Base-by-base conservation (phyloP, 352 stramenopile genomes). In the Phytopythium cucurbitacearum region DNA sequence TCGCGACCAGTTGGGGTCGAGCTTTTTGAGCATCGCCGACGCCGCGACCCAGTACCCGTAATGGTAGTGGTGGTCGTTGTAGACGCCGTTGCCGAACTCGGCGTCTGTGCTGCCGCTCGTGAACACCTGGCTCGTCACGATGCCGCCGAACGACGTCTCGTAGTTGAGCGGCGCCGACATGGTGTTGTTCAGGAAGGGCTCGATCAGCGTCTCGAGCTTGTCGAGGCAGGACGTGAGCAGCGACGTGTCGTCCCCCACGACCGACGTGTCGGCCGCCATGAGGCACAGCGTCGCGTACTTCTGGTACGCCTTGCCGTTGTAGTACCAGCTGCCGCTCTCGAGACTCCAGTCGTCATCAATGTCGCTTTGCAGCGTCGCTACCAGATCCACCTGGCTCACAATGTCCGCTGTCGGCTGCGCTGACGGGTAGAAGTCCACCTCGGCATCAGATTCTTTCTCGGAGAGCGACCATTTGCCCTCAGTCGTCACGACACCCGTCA, bases 11-110 rank as follows among this genome's bases (percentile, higher is more conserved):
- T 42, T 70, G 5, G 73, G 77, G 40, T 85, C 65, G 4, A 85
- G 53, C 38, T 80, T 71, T 38, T 68, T 72, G 3, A 80, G 41
- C 33, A 87, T 85, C 11, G 76, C 76, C 0, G 71, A 77, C 0
- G 62, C 71, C 13, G 62, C 61, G n/a, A 88, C 55, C 73, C 73
- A 88, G 66, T 88, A 88, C n/a, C 77, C 73, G 54, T 82, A 88
- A 59, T 88, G 76, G 56, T 85, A 88, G 45, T 88, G 73, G 59
- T 87, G 76, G 51, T 88, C 76, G 54, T 88, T 88, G 64, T 88
- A 88, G 16, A 88, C 68, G 7, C 59, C 65, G 54, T 85, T 88
- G 40, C 76, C 76, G 49, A 83, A 87, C 37, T 87, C 76, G 0
- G 68, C 70, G 35, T 77, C 65, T 33, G 65, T 50, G 39, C 85